Base-by-base conservation (phyloP, 164 flowering plant genomes). In the Platanus orientalis region DNA sequence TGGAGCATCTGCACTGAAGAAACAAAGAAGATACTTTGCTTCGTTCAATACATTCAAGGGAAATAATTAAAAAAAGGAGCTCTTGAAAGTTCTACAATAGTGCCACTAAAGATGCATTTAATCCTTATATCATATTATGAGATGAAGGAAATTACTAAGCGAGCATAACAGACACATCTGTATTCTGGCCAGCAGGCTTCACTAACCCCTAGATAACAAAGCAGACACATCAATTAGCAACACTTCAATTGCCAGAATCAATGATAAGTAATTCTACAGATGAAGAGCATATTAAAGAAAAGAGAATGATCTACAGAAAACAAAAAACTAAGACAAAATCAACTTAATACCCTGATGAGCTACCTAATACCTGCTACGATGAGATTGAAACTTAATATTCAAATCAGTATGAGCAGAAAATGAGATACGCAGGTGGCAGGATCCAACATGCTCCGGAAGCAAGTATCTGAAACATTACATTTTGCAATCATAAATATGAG, bases 341-440 rank as follows among this genome's bases (percentile, higher is more conserved):
- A 20, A 51, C 14, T 39, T 25, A 6, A 39, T 42, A 17, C 30
- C 21, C 6, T 39, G 49, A 23, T 34, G 10, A 6, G 23, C 34
- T 50, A 50, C 49, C 21, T 20, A 14, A 45, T 83, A 92, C 97
- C 96, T 85, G 94, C 97, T 92, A 47, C 97, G 80, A 63, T 92
- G 90, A 62, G 96, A 89, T 72, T 92, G 97, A 65, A 92, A 92
- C 75, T 92, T 92, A 71, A 92, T 87, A 69, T 83, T 92, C 69
- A 92, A 76, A 76, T 92, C 97, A 2, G 88, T 89, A 56, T 92
- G 97, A 2, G 97, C 97, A 44, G 97, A 92, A 76, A 83, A 92
- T 14, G 97, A 85, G 36, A 92, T 92, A 7, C 88, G 86, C 77
- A 91, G 73, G 73, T 84, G 79, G 60, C 94, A 91, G 4, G 91